Evolutionary conservation across 371 early-diverging fungal genomes (phyloP).

Genomic region (Coemansia sp.): DNA sequence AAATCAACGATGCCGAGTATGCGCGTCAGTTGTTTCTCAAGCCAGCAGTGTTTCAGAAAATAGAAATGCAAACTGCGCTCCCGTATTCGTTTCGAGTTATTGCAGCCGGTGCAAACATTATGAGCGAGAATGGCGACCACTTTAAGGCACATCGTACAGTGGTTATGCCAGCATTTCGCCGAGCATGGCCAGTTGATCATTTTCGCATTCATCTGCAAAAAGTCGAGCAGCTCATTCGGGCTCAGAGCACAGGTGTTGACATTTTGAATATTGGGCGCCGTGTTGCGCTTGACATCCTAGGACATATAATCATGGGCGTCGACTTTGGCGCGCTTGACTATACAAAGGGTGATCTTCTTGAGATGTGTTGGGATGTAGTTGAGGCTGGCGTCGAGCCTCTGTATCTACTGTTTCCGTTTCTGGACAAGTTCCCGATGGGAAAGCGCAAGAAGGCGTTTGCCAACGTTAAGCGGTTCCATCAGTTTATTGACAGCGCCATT

Average conservation of each 20-base stretch:
- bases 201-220: constrained; percentile 29
- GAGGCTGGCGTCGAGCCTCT: constrained; percentile 43
- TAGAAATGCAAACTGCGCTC: constrained; percentile 36
- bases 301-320: constrained; percentile 44
- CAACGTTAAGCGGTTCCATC: constrained; percentile 39
- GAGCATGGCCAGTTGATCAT: constrained; percentile 38
- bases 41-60: constrained; percentile 30
- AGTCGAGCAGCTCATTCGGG: constrained; percentile 24
- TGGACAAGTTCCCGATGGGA: constrained; percentile 45
- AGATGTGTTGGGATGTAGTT: constrained; percentile 44
- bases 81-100: constrained; percentile 29
- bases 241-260: constrained; percentile 7
- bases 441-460: constrained; percentile 36
- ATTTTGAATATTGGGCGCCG: constrained; percentile 36
- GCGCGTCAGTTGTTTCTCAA: constrained; percentile 41
- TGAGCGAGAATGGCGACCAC: constrained; percentile 40
- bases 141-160: constrained; percentile 35
- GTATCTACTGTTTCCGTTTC: constrained; percentile 37
- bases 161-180: constrained; percentile 42
- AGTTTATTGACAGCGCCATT: constrained; percentile 36
- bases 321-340: constrained; percentile 45
- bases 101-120: constrained; percentile 35
- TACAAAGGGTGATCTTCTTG: constrained; percentile 36
- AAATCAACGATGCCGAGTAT: constrained; percentile 39
- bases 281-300: constrained; percentile 37